Conservation (phyloP, 768 basidiomycete genomes). For the Scleroderma bovista region DNA sequence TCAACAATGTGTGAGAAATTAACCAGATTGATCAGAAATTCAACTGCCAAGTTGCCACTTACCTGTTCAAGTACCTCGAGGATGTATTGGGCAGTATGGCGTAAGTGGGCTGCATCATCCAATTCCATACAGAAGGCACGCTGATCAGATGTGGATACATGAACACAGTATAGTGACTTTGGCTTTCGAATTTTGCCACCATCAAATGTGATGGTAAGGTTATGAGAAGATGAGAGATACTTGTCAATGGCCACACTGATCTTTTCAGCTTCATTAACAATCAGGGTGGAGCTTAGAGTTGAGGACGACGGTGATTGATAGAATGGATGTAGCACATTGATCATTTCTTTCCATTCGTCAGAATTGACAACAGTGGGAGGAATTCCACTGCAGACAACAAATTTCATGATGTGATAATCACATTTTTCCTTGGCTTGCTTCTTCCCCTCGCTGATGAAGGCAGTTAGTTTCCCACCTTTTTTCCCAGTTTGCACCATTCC, state of each 20-base stretch:
- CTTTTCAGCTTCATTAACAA: constrained; percentile 13
- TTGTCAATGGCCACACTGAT: constrained; percentile 2
- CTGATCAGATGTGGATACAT: constrained; percentile 12
- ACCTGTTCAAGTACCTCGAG: constrained; percentile 13
- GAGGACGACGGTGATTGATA: constrained; percentile 2
- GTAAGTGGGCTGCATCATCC: constrained; percentile 15
- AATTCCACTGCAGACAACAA: constrained; percentile 9
- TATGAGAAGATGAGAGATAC: neutral
- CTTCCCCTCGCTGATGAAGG: neutral
- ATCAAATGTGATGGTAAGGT: constrained; percentile 17
- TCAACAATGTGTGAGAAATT: constrained; percentile 6
- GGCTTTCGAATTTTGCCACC: constrained; percentile 10
- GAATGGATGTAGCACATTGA: neutral
- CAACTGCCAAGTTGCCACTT: too few relatives aligned
- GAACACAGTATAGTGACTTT: constrained; percentile 16
- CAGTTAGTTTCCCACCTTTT: neutral
- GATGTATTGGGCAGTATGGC: constrained; percentile 25
- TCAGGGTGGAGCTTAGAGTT: constrained; percentile 8
- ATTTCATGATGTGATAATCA: constrained; percentile 3
- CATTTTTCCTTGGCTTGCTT: neutral
- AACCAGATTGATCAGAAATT: neutral
- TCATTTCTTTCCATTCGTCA: constrained; percentile 1
- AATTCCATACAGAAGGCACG: constrained; percentile 7
- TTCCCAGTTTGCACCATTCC: too few relatives aligned
- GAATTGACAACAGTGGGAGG: constrained; percentile 3